Evolutionary conservation across 2,329 filamentous ascomycete species (phyloP).

Genomic region (Fusarium hostae): DNA sequence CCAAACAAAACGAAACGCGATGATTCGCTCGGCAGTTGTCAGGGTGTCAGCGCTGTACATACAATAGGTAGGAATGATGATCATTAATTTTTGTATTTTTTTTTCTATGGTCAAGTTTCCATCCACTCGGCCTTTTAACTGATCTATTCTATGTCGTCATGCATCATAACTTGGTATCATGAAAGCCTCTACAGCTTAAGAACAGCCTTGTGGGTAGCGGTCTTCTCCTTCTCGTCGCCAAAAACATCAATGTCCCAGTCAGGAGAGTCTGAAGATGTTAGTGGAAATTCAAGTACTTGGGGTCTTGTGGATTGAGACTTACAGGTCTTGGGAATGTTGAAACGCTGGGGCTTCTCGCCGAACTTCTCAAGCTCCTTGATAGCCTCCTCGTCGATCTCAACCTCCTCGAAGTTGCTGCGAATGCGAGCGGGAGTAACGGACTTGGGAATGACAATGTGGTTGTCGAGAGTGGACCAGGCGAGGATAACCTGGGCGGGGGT

Average conservation of each 20-base stretch:
- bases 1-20: not conserved
- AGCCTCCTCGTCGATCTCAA: constrained; percentile 68
- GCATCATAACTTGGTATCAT: constrained; percentile 34
- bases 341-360: constrained; percentile 61
- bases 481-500: constrained; percentile 61
- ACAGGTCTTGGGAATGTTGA: constrained; percentile 58
- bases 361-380: constrained; percentile 71
- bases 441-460: constrained; percentile 80
- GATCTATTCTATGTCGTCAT: constrained; percentile 30
- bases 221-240: constrained; percentile 62
- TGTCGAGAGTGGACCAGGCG: constrained; percentile 68
- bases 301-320: constrained; percentile 34
- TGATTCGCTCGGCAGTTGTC: constrained; percentile 1
- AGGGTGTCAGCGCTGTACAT: not conserved
- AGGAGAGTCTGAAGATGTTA: constrained; percentile 55
- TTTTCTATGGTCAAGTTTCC: not conserved
- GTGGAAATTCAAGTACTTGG: not conserved
- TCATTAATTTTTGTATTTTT: constrained; percentile 28
- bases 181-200: constrained; percentile 43
- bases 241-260: constrained; percentile 69
- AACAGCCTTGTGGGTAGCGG: constrained; percentile 60
- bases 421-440: constrained; percentile 76
- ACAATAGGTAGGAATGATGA: not conserved
- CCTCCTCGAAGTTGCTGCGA: constrained; percentile 74
- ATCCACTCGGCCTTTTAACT: not conserved